These are phyloP conservation scores for Coemansia furcata DNA, from an alignment of 192 early-diverging fungal genomes.

Conservation along the genomic window DNA sequence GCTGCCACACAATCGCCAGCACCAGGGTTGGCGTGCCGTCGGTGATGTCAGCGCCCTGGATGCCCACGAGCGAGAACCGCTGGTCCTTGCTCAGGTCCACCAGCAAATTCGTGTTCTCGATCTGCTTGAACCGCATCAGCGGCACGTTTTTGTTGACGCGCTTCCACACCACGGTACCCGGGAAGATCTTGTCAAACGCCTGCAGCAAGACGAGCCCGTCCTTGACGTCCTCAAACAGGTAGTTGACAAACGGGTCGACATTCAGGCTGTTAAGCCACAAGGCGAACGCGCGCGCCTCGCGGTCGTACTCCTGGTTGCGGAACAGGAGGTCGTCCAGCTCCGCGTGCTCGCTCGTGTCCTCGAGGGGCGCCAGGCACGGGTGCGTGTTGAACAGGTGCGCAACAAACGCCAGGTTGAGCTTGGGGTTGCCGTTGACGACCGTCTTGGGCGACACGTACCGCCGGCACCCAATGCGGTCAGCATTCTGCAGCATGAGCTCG, in stretches of 20 bases:
- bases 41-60: conserved; percentile 92
- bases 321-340: conserved; percentile 76
- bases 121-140: conserved; percentile 90
- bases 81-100: conserved; percentile 83
- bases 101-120: conserved; percentile 97
- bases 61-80: conserved; percentile 89
- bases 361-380: conserved; percentile 90
- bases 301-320: conserved; percentile 50
- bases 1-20: conserved; percentile 94
- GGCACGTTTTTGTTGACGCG: conserved; percentile 75
- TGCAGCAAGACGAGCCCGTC: conserved; percentile 92
- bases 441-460: conserved; percentile 95
- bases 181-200: conserved; percentile 92
- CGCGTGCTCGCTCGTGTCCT: conserved; percentile 78
- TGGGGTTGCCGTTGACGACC: conserved; percentile 91
- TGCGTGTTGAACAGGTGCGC: conserved; percentile 98
- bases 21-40: conserved; percentile 89
- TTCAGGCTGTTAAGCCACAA: conserved; percentile 98
- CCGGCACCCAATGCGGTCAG: conserved; percentile 89
- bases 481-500: conserved; percentile 84
- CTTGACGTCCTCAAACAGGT: conserved; percentile 93
- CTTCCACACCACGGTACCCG: conserved; percentile 90
- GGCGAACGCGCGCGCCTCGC: conserved; percentile 79
- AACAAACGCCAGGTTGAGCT: conserved; percentile 99
- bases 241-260: conserved; percentile 97